Base-by-base conservation (phyloP, 2,329 filamentous ascomycete species). In the Aspergillus unguis region DNA sequence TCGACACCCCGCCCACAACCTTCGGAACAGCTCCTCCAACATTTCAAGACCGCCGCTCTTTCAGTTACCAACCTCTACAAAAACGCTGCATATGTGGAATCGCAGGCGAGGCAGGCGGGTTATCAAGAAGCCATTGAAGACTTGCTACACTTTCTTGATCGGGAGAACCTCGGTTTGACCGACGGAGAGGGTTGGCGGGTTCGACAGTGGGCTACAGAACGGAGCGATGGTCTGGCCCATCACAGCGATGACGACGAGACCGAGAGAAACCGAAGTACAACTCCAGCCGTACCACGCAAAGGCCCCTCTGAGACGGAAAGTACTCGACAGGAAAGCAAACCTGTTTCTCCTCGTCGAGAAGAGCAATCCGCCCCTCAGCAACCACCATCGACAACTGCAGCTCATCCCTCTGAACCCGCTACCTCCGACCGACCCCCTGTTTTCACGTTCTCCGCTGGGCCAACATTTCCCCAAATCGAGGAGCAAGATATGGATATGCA, bases 11-110 rank as follows among this genome's bases (percentile, higher is more conserved):
- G 71, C 53, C 69, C 70, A 46, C 74, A 76, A 53, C 75, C 76
- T 40, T 72, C 75, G 3, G 76, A 78, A 62, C 71, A 77, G 66
- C 84, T 96, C 44, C 84, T 96, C 53, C 86, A 92, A 62, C 86
- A 90, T 53, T 99, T 99, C 80, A 94, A 91, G 71, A 85, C 88
- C 11, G 94, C 94, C 32, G 94, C 94, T 23, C 80, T 96, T 32
- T 95, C 91, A 5, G 92, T 97, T 50, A 97, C 94, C 44, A 96
- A 95, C 66, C 85, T 99, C 10, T 97, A 97, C 77, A 96, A 96
- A 74, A 92, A 86, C 36, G 92, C 92, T 3, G 87, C 89, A 9
- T 80, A 85, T 31, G 88, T 89, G 44, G 86, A 94, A 68, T 80
- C 86, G 45, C 85, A 86, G 64, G 85, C 90, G 43, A 85, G 89